Conservation (phyloP, 306 rosid genomes). For the Gleditsia sinensis region DNA sequence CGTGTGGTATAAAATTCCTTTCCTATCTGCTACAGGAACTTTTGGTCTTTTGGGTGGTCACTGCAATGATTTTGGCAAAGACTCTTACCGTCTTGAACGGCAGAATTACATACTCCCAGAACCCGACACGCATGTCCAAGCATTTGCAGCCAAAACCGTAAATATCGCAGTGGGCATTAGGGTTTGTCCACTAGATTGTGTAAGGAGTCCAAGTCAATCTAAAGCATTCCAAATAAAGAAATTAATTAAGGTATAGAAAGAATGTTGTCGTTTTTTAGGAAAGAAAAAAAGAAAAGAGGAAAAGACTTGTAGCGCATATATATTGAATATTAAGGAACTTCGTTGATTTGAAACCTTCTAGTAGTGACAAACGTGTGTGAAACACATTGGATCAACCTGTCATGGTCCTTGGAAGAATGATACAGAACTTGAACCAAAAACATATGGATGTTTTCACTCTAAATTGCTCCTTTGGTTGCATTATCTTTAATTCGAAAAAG, state of each 20-base stretch:
- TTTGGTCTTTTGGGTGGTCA: too few relatives aligned
- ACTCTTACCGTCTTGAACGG: background rate
- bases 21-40: too few relatives aligned
- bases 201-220: background rate
- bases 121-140: background rate
- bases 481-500: background rate
- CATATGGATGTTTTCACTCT: background rate
- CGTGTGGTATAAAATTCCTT: too few relatives aligned
- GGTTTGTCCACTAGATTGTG: background rate
- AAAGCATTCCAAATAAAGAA: constrained; percentile 30
- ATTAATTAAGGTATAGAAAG: background rate
- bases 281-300: background rate
- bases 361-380: background rate
- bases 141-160: background rate
- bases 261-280: background rate
- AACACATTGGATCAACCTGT: background rate
- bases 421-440: background rate
- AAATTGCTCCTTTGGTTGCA: background rate
- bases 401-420: background rate
- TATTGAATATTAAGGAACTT: too few relatives aligned
- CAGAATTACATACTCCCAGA: background rate
- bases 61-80: background rate
- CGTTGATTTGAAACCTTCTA: background rate
- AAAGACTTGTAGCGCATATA: too few relatives aligned
- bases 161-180: background rate